Evolutionary conservation across 2,329 filamentous ascomycete genomes (phyloP), one percentile per base, ranked within the genome.

Genomic region (Aspergillus sojae): DNA sequence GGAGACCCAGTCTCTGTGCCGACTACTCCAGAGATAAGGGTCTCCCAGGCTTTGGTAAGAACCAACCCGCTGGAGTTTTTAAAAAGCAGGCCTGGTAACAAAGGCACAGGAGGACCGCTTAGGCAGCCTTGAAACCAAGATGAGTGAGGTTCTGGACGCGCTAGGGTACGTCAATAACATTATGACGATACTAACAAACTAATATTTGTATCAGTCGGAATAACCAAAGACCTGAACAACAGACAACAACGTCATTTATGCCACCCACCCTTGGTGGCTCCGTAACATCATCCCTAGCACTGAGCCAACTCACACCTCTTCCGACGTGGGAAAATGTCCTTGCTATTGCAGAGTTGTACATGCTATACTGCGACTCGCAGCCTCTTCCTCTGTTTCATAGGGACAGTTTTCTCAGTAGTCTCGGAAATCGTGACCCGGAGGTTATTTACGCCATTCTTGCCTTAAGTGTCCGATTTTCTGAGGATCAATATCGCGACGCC

Each of bases 331-430:
- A 80, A 34, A 72, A 77, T 28, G 74, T 82, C 6, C 61, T 75
- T 10, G 70, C 71, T 5, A 70, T 81, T 16, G 80, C 78, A 14
- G 74, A 80, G 53, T 68, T 79, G 2, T 86, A 85, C 66, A 66
- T 84, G 4, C 68, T 75, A 5, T 85, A 82, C 65, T 83, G 82
- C 60, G 81, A 85, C 58, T 81, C 78, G 28, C 84, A 86, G 57
- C 83, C 83, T 6, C 72, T 86, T 26, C 78, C 79, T 19, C 71
- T 86, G 0, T 85, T 86, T 57, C 73, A 79, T 21, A 68, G 75
- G 12, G 72, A 75, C 4, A 74, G 67, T 1, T 83, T 85, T 63
- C 60, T 83, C 10, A 64, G 71, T 6, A 80, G 74, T 43, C 68
- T 84, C 7, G 66, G 72, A 16, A 67, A 73, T 26, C 76, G 83